Base-by-base conservation (phyloP, 192 early-diverging fungal species). In the Backusella tarrabulga region DNA sequence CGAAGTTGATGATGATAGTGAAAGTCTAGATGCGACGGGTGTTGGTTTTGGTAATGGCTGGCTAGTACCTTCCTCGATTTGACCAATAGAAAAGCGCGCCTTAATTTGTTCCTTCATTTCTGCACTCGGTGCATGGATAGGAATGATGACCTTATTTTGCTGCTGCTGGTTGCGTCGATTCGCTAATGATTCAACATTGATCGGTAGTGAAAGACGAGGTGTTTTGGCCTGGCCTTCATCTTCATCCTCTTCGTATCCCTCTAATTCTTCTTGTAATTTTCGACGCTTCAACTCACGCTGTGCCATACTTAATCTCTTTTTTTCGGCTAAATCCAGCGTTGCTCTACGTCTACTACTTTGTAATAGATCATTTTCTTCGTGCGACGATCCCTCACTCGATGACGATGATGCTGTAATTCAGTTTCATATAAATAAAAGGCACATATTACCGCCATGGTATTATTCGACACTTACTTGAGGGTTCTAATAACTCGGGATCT, bases 61-160 rank as follows among this genome's bases (percentile, higher is more conserved):
- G 17, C 29, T 29, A 26, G 12, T 44, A 14, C 42, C 14, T 17
- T 50, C 54, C 4, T 66, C 34, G 9, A 15, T 60, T 15, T 77
- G 34, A 26, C 68, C 76, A 26, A 77, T 60, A n/a, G 40, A 77
- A 34, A 77, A 77, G 14, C 66, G 40, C 9, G 76, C 76, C 23
- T 77, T 77, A 32, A 77, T 77, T 40, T 77, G 76, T 42, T 69
- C 56, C 26, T 52, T 71, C 26, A 66, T 63, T 63, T 63, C 56
- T 29, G 23, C 23, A 14, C 56, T 63, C 8, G 56, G 56, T 63
- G 56, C 56, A 63, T 63, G 56, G 21, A 63, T 29, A 4, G 56
- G 56, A 14, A 63, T 63, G n/a, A 26, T 29, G 3, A 26, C 0
- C 23, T 50, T 50, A 21, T 29, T 23, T 29, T 63, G 56, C 11